Evolutionary conservation across 208 protist genomes (phyloP).

Genomic region (Herpetomonas muscarum): DNA sequence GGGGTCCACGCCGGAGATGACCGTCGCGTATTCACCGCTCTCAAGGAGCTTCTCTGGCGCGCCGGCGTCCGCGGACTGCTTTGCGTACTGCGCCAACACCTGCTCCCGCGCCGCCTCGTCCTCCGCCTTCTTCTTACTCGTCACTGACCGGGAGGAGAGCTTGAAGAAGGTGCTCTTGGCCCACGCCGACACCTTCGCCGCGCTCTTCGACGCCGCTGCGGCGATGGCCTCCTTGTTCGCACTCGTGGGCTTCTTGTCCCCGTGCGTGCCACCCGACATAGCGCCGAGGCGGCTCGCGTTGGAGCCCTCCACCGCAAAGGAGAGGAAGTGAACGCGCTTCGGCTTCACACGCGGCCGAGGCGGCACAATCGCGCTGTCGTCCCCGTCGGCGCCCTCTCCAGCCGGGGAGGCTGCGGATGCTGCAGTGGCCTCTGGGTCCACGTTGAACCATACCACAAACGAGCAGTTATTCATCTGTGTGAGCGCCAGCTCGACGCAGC

Average conservation of each 20-base stretch:
- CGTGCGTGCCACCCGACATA: slow-evolving; percentile 19
- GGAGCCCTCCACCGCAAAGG: slow-evolving; percentile 41
- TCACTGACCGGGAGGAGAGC: slow-evolving; percentile 5
- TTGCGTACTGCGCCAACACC: slow-evolving; percentile 4
- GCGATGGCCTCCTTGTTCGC: slow-evolving; percentile 45
- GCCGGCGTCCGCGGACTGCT: slow-evolving; percentile 8
- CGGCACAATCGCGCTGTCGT: not conserved
- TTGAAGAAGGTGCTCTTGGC: slow-evolving; percentile 27
- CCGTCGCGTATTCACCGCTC: slow-evolving; percentile 27
- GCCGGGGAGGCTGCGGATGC: no score
- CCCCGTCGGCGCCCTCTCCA: not conserved
- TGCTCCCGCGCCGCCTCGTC: slow-evolving; percentile 8
- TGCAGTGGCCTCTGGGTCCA: slow-evolving; percentile 1
- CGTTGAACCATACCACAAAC: slow-evolving; percentile 51
- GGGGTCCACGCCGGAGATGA: slow-evolving; percentile 34
- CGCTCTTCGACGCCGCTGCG: slow-evolving; percentile 37
- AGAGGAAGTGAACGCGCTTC: slow-evolving; percentile 46
- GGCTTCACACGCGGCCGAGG: slow-evolving; percentile 20
- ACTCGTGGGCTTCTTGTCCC: slow-evolving; percentile 43
- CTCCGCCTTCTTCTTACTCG: slow-evolving; percentile 14
- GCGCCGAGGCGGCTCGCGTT: slow-evolving; percentile 38
- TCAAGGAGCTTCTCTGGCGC: slow-evolving; percentile 8
- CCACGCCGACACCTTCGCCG: slow-evolving; percentile 45
- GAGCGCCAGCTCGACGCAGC: slow-evolving; percentile 22
- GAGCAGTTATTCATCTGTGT: slow-evolving; percentile 42